Base-by-base conservation (phyloP, 768 basidiomycete genomes). In the Phlegmacium glaucopus region DNA sequence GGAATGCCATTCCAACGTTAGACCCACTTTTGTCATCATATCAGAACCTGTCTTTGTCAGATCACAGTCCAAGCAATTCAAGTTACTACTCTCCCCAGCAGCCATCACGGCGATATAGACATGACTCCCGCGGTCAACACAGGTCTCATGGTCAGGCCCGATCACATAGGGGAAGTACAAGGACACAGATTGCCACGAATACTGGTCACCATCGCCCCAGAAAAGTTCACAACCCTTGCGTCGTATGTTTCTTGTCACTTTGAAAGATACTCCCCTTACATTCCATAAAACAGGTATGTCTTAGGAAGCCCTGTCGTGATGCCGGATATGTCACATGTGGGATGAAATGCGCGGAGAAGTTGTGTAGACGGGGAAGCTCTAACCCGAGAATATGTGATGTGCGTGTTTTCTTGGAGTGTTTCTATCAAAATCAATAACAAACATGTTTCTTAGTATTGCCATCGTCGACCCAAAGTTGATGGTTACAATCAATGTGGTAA, bases 381-480 rank as follows among this genome's bases (percentile, higher is more conserved):
- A 44, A 57, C 36, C 34, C 36, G 4, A 47, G 12, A 13, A 52
- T 54, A 50, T 57, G 56, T 25, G 42, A 54, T 45, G 56, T 57
- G 48, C 30, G 6, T 12, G 22, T 9, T 10, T 15, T 29, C 16
- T 15, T 7, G 22, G 13, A n/a, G 17, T 40, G 35, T 17, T 10
- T 5, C 26, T 39, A 17, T 18, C 22, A 6, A 37, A 40, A 15
- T 26, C 8, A 27, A 44, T 28, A 2, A 12, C 12, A 16, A 7
- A 12, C 13, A n/a, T 8, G 35, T 16, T 22, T 32, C 39, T 12
- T 27, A 54, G 52, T 50, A 50, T 30, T 54, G 52, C 25, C 49
- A 54, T 39, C 40, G 49, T 8, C 41, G 37, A 5, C 49, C 48
- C 12, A 50, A 42, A 41, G 9, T 25, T 25, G 29, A 3, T 2